A percentile compares a stretch with the other conserved stretches of the same genome.
Conservation (phyloP, 2,329 filamentous ascomycete species). For the Nemania serpens region DNA sequence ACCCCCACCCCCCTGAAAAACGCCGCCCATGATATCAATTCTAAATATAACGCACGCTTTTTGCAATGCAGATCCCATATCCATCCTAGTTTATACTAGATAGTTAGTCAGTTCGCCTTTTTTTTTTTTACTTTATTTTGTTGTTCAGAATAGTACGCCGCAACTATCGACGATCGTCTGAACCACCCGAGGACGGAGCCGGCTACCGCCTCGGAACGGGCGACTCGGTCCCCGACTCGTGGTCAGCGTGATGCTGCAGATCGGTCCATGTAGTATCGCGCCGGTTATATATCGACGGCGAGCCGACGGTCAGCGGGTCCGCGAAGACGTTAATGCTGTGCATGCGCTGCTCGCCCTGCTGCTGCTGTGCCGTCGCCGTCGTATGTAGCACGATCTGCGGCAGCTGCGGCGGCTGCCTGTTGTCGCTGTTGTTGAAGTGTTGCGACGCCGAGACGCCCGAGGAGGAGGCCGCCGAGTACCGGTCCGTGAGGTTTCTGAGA, state of each 20-base stretch:
- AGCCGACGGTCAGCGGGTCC: conserved; percentile 33
- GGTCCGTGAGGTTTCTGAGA: conserved; percentile 35
- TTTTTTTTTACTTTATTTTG: too few species aligned
- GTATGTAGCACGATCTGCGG: too few species aligned
- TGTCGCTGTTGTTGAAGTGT: too few species aligned
- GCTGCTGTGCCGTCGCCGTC: neutral
- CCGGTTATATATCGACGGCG: conserved; percentile 12
- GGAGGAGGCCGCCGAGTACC: conserved; percentile 15
- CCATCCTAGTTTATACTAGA: too few species aligned
- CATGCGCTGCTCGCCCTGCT: conserved; percentile 25
- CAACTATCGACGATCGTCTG: too few species aligned
- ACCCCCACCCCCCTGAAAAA: neutral
- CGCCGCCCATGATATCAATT: conserved; percentile 9
- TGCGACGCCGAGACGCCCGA: too few species aligned
- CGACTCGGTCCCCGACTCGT: neutral
- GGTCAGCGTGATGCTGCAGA: conserved; percentile 34
- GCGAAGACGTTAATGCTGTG: conserved; percentile 40
- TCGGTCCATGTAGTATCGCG: conserved; percentile 37
- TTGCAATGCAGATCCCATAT: too few species aligned
- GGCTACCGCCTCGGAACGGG: conserved; percentile 22
- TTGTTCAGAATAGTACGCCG: too few species aligned
- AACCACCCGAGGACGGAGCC: too few species aligned
- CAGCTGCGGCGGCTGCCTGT: too few species aligned
- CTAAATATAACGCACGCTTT: neutral
- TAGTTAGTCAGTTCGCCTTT: too few species aligned